Percentiles rank a stretch among this genome's conserved stretches.
phyloP scores from a whole-genome alignment of 768 basidiomycete genomes.

The Floccularia luteovirens region DNA sequence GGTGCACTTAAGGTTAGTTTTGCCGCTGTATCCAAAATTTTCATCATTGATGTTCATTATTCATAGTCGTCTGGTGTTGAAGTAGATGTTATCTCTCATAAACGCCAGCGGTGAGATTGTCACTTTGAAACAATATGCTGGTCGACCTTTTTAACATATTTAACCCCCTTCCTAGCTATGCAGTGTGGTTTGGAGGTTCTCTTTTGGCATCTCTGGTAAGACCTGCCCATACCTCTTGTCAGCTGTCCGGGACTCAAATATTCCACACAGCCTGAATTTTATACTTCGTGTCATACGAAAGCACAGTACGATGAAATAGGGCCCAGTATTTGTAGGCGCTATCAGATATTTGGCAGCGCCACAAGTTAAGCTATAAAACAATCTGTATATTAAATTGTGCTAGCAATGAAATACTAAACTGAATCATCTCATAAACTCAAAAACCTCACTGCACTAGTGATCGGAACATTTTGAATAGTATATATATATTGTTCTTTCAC shows the following conservation, averaged over 20 bases:
- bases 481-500: too few relatives aligned
- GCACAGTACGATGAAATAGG: constrained; percentile 93
- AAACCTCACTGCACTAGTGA: too few relatives aligned
- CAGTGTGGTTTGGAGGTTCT: constrained; percentile 98
- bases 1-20: constrained; percentile 60
- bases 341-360: constrained; percentile 90
- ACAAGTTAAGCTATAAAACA: too few relatives aligned
- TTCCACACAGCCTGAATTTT: constrained; percentile 77
- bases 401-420: too few relatives aligned
- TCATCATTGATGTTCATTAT: background rate
- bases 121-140: background rate
- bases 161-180: constrained; percentile 43
- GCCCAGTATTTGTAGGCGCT: constrained; percentile 86
- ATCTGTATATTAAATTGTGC: too few relatives aligned
- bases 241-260: background rate
- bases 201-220: constrained; percentile 86
- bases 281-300: constrained; percentile 89
- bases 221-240: constrained; percentile 6
- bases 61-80: constrained; percentile 90
- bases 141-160: constrained; percentile 7
- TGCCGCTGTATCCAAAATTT: background rate
- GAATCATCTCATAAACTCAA: too few relatives aligned
- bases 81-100: constrained; percentile 97
- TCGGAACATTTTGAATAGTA: too few relatives aligned
- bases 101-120: constrained; percentile 73